phyloP scores from a whole-genome alignment of 306 rosid species.

The Dryas octopetala region DNA sequence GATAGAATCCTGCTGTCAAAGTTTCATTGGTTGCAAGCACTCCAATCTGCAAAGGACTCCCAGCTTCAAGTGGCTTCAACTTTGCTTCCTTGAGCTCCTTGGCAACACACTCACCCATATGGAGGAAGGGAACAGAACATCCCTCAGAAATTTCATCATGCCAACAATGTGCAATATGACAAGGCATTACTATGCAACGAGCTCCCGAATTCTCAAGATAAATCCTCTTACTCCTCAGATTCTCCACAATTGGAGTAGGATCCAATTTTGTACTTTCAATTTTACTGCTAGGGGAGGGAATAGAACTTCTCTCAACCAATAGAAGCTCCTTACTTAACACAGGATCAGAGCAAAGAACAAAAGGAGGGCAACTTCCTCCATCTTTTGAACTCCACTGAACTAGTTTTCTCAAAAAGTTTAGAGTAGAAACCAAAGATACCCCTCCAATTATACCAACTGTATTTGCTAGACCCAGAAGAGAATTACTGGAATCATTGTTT shows the following conservation, averaged over 20 bases:
- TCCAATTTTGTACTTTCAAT: slow-evolving; percentile 35
- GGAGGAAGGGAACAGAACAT: slow-evolving; percentile 66
- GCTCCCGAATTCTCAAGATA: slow-evolving; percentile 79
- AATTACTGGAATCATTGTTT: slow-evolving; percentile 31
- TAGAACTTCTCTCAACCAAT: slow-evolving; percentile 43
- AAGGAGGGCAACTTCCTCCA: slow-evolving; percentile 52
- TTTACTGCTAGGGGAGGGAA: slow-evolving; percentile 39
- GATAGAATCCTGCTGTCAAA: slow-evolving; percentile 67
- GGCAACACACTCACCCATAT: slow-evolving; percentile 75
- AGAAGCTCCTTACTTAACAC: slow-evolving; percentile 49
- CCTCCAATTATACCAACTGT: slow-evolving; percentile 79
- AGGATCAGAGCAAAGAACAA: slow-evolving; percentile 69
- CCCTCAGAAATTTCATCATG: slow-evolving; percentile 65
- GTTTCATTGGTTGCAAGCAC: slow-evolving; percentile 66
- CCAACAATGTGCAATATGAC: slow-evolving; percentile 80
- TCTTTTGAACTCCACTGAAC: slow-evolving; percentile 54
- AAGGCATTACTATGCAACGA: slow-evolving; percentile 79
- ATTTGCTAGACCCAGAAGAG: slow-evolving; percentile 39
- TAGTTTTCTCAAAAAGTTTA: slow-evolving; percentile 60
- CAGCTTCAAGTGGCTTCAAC: slow-evolving; percentile 79
- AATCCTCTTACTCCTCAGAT: slow-evolving; percentile 45
- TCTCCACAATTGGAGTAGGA: slow-evolving; percentile 49
- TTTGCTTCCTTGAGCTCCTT: slow-evolving; percentile 86
- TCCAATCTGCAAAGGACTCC: slow-evolving; percentile 70
- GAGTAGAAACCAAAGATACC: slow-evolving; percentile 52